Base-by-base conservation (phyloP, 768 basidiomycete species). In the Rhodotorula babjevae region DNA sequence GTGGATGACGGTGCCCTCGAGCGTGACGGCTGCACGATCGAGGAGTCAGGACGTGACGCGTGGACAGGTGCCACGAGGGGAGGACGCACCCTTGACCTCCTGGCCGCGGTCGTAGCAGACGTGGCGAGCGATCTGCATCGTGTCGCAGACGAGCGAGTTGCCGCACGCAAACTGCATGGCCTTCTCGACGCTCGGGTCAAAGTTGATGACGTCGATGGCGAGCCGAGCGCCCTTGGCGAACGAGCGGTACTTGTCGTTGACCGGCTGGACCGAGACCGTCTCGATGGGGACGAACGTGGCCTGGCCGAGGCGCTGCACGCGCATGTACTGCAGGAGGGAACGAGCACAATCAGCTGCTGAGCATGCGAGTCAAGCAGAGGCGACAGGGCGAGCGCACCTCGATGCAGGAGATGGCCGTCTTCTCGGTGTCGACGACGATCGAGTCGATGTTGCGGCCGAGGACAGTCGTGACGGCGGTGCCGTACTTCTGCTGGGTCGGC, bases 241-340 rank as follows among this genome's bases (percentile, higher is more conserved):
- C 11, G 90, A 89, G 33, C 96, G 88, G 82, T 91, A 93, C 80
- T 93, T 93, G 82, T 98, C 96, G 75, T 93, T 93, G 74, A 93
- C 85, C 3, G 93, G 88, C 80, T 95, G 97, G 47, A 90, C 89
- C 79, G 93, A 91, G 76, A 98, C 95, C 16, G 93, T 94, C 80
- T 98, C 95, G n/a, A 99, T 88, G 0, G 96, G 96, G 59, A 99
- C 90, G 83, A 98, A 98, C 0, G 96, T 99, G 21, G 95, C 95
- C 82, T 93, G 92, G 2, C 95, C 96, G 0, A 90, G 88, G 49
- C 94, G 90, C 81, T 96, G 93, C 71, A 90, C 93, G 72, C 93
- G 89, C 87, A 99, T 87, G 81, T 96, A 97, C 90, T 93, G 76
- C 57, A 3, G 53, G 75, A 8, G 15, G 36, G 25, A 55, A 46